Base-by-base conservation (phyloP, 257 asterid genomes). In the Perilla frutescens region DNA sequence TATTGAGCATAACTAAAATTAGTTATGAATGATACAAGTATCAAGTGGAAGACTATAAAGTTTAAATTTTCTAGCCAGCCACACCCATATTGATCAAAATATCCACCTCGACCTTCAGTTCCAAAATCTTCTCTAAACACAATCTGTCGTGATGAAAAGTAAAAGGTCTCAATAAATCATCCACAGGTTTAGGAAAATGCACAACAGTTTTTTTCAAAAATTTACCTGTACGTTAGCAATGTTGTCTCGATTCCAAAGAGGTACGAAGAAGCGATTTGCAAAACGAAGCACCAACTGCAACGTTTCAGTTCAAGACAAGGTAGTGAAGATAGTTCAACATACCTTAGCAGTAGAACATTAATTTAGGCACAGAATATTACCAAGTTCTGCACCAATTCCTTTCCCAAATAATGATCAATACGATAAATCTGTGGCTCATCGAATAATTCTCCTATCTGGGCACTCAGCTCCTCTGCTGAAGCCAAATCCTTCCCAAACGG, bases 71-170 rank as follows among this genome's bases (percentile, higher is more conserved):
- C 26, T 20, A 20, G 26, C 26, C 26, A 20, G 26, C 26, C 90
- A 78, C 87, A 92, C 98, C 99, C 99, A 68, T 95, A 95, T 79
- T 92, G 87, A 79, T 95, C 96, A 68, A 95, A 95, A 82, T 95
- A 95, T 80, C 99, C 99, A 70, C 99, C 99, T 37, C 99, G 99
- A 7, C 99, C 99, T 68, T 95, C 98, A 59, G 97, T 92, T 73
- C 99, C 99, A 70, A 95, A 95, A 86, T 95, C 98, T 80, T 95
- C 99, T 80, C 97, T 87, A 76, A 95, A 95, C 80, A 95, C 99
- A 78, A 95, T 92, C 99, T 95, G 86, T 54, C 47, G 61, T 58
- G 50, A 55, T 41, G 48, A 50, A 9, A 39, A 76, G 55, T 40
- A 62, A 71, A 77, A 43, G 49, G 31, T n/a, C 60, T 37, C 13